These are phyloP conservation scores for Penicillium rolfsii DNA, from an alignment of 2,329 filamentous ascomycete genomes.

Conservation along the genomic window DNA sequence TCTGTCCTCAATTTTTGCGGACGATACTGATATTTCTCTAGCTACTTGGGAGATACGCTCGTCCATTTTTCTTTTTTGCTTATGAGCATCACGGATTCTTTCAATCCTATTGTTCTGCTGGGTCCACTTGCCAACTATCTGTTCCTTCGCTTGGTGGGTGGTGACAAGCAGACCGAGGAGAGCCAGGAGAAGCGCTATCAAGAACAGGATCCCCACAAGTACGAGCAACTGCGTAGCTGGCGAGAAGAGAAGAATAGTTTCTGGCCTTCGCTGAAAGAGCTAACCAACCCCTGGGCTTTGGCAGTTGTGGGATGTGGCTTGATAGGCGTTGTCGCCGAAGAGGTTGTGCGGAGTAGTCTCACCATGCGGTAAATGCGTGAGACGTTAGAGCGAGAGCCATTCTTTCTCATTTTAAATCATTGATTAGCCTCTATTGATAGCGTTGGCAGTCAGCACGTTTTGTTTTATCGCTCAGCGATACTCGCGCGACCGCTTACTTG, in stretches of 20 bases:
- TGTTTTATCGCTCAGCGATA: no score
- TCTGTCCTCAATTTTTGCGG: neutral
- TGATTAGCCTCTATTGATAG: neutral
- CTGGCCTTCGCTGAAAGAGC: conserved; percentile 58
- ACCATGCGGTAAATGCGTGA: conserved; percentile 6
- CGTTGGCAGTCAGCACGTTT: no score
- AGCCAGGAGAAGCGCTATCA: conserved; percentile 58
- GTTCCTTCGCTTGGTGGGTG: conserved; percentile 61
- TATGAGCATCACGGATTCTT: conserved; percentile 58
- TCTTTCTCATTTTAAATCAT: neutral
- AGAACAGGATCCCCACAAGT: conserved; percentile 55
- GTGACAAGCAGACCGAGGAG: conserved; percentile 59
- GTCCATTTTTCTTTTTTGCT: conserved; percentile 64
- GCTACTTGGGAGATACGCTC: conserved; percentile 64
- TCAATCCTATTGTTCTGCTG: conserved; percentile 59
- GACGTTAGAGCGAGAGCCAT: neutral
- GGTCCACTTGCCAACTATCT: conserved; percentile 62
- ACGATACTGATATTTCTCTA: conserved; percentile 32
- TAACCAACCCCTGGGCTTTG: conserved; percentile 62
- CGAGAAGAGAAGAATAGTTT: conserved; percentile 61
- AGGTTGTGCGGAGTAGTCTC: conserved; percentile 24
- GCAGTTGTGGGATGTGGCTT: conserved; percentile 55
- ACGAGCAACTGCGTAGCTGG: conserved; percentile 57
- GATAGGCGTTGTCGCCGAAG: conserved; percentile 54
- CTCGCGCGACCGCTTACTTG: no score